Evolutionary conservation across 768 basidiomycete species (phyloP), one percentile per base, ranked within the genome.

Genomic region (Hygrophorus russula): DNA sequence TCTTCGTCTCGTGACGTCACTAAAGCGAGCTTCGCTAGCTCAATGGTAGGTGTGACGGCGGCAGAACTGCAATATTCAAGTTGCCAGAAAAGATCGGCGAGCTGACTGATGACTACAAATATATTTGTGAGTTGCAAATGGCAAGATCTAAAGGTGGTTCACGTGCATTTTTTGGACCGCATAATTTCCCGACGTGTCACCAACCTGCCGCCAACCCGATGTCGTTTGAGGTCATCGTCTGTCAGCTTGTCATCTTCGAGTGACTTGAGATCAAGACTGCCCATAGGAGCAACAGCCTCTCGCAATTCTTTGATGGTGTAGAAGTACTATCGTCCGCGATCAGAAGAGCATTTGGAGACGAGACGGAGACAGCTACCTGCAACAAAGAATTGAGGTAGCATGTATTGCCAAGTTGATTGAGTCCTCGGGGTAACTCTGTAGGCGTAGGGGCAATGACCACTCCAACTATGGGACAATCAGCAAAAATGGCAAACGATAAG

Each of bases 281-380:
- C 71, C 65, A 80, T 68, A 14, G 71, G 75, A 24, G 64, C 65
- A 7, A 94, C 78, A 5, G 84, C 80, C 14, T 82, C 79, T 27
- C 92, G 74, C 19, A 96, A 73, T 29, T 92, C 87, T 55, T 77
- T 84, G 60, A 96, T 90, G n/a, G 91, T 94, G 59, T 91, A 94
- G 58, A 96, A 93, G 59, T 94, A 96, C 83, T 94, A 39, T 45
- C 31, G 2, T 29, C n/a, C n/a, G 13, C 27, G 35, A 38, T 47
- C 6, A 44, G 18, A 39, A 17, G 36, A 32, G 36, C 14, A 32
- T 17, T n/a, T 27, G 18, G 15, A 40, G 32, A n/a, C 39, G 33
- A 32, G 28, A 33, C 37, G 20, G 9, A 35, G 30, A 46, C 15
- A 49, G 56, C 24, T 53, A 78, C 84, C 67, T 80, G 85, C 13